Base-by-base conservation (phyloP, 2,329 filamentous ascomycete species). In the Aspergillus ibericus region DNA sequence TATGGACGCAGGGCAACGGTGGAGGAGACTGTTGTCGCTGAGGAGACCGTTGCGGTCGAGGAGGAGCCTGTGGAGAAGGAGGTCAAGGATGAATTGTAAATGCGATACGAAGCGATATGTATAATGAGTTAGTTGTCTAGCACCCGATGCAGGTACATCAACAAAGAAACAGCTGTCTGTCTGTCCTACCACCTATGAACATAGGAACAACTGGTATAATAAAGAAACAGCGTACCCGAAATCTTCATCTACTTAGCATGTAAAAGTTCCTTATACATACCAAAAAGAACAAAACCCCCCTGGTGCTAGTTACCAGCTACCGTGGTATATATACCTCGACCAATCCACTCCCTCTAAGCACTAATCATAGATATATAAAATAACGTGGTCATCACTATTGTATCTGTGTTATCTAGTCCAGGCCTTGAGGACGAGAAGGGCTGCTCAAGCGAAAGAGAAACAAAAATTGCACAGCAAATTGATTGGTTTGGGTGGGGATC, bases 401-500 rank as follows among this genome's bases (percentile, higher is more conserved):
- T 66, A 63, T 63, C 62, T 65, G 63, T 58, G 62, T 60, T 65
- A 64, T 61, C 62, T 66, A 64, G 55, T 63, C 57, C 62, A 62
- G 35, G 54, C 59, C 54, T 59, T 47, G 49, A 36, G 53, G 16
- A 42, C 29, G 35, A 56, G n/a, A 55, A 27, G 27, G 48, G 52
- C n/a, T 27, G 53, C 25, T 44, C 25, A 44, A 38, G 32, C 22
- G 51, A 50, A 38, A 47, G 47, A 48, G 4, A 42, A 22, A 48
- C n/a, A 42, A 59, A 59, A 63, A 59, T 42, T 55, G 59, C 52
- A 63, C 60, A 64, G 57, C 48, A 82, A 80, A 64, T 78, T 77
- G 5, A 25, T 25, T 25, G 3, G 22, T 3, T 3, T 25, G 67
- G 38, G 16, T 53, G 4, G 74, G 79, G 8, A 51, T 47, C 50